phyloP scores from a whole-genome alignment of 108 stramenopile genomes.

The Nannochloropsis gaditana region DNA sequence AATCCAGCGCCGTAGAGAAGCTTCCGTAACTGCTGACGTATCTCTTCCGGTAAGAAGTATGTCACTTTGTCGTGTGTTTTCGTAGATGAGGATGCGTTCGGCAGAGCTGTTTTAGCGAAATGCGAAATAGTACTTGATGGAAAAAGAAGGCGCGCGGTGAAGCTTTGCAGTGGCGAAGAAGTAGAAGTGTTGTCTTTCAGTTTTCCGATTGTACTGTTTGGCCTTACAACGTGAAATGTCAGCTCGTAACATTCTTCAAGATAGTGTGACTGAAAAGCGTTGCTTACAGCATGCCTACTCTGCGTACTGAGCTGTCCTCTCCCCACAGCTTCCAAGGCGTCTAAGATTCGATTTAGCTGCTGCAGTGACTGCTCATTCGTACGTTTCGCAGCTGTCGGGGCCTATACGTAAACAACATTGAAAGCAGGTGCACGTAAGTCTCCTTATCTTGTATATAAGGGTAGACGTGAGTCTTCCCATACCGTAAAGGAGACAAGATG shows the following conservation, averaged over 20 bases:
- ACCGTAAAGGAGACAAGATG: no score
- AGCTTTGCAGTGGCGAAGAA: not conserved
- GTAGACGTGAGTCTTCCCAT: no score
- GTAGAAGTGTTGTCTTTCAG: not conserved
- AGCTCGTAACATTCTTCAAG: not conserved
- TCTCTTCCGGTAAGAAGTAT: not conserved
- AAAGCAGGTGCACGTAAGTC: no score
- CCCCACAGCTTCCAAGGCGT: not conserved
- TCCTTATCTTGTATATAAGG: no score
- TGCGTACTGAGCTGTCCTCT: not conserved
- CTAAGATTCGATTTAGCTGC: not conserved
- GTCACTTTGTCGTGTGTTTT: not conserved
- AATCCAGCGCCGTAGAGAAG: not conserved
- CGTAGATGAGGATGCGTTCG: not conserved
- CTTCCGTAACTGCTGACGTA: not conserved
- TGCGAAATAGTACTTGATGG: not conserved
- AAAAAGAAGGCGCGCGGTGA: slow-evolving; percentile 1
- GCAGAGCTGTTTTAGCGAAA: not conserved
- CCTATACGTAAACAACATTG: not conserved
- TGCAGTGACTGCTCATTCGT: slow-evolving; percentile 14
- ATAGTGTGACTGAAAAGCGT: not conserved
- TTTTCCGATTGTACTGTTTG: not conserved
- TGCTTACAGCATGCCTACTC: not conserved
- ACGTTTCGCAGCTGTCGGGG: not conserved
- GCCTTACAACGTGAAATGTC: not conserved